Base-by-base conservation (phyloP, 345 rosid genomes). In the Populus simonii region DNA sequence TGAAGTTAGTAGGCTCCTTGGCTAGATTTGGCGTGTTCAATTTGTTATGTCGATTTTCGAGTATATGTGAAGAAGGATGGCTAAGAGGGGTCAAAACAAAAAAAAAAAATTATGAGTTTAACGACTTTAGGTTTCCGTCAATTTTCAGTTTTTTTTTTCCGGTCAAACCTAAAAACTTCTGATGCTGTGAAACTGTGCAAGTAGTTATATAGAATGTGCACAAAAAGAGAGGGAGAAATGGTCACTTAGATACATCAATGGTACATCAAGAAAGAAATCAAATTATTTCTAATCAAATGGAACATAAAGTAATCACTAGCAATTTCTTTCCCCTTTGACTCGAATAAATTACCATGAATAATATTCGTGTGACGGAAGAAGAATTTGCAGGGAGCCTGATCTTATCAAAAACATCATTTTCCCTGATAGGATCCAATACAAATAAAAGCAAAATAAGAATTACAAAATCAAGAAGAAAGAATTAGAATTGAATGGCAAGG, bases 401-500 rank as follows among this genome's bases (percentile, higher is more conserved):
- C 72, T 74, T 70, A 76, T 10, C 16, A 70, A 35, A 57, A 72
- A 70, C 41, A 20, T 69, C 41, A 68, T 47, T 68, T 29, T 71
- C 63, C 80, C 43, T 70, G 2, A n/a, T 70, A 23, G 74, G 67
- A 72, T 13, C 74, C 66, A 73, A 59, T 59, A 66, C 43, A 49
- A 61, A 69, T 18, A 53, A 7, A 20, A 53, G 47, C 47, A 73
- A 69, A 71, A 79, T 17, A 61, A 67, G 75, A 51, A 31, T 20
- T 75, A 82, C 68, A 83, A 36, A 80, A 83, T 73, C 65, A 70
- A 23, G 41, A 27, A n/a, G 49, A 69, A 73, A 80, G 25, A 74
- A 83, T 76, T 51, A 63, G 84, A 81, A 81, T 43, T 59, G 72
- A 49, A 41, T 41, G 73, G 43, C 13, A 5, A 18, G 27, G 74